Conservation (phyloP, 2,329 filamentous ascomycete genomes). For the Thyridium curvatum region DNA sequence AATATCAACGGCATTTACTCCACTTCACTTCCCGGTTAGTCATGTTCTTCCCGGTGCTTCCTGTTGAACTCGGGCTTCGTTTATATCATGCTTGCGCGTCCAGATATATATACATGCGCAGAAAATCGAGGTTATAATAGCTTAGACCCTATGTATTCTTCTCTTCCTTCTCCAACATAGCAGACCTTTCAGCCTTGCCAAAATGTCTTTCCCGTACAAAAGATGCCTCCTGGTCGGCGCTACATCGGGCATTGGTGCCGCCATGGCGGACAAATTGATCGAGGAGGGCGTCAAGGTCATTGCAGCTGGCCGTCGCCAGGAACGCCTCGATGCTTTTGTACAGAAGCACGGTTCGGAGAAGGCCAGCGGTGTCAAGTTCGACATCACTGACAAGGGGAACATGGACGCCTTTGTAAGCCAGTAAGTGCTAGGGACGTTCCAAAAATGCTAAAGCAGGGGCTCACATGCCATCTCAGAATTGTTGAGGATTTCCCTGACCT, state of each 20-base stretch:
- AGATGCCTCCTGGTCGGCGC: slow-evolving; percentile 39
- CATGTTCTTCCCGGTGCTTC: too few relatives aligned
- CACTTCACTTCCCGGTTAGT: too few relatives aligned
- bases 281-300: slow-evolving; percentile 31
- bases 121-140: too few relatives aligned
- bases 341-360: slow-evolving; percentile 26
- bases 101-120: too few relatives aligned
- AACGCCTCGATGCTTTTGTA: slow-evolving; percentile 35
- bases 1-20: too few relatives aligned
- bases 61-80: too few relatives aligned
- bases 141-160: too few relatives aligned
- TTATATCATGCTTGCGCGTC: too few relatives aligned
- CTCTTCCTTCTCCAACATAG: too few relatives aligned
- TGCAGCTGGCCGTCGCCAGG: slow-evolving; percentile 35
- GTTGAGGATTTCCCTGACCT: slow-evolving; percentile 27
- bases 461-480: background rate
- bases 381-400: slow-evolving; percentile 27
- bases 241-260: slow-evolving; percentile 39
- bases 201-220: slow-evolving; percentile 39
- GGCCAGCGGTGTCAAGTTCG: slow-evolving; percentile 25
- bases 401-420: slow-evolving; percentile 27
- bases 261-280: slow-evolving; percentile 24
- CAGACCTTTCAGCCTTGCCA: too few relatives aligned
- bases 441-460: too few relatives aligned
- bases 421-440: slow-evolving; percentile 14